A percentile compares a stretch with the other conserved stretches of the same genome.
These are phyloP conservation scores for Eimeria maxima DNA, from an alignment of 169 alveolate species.

Conservation along the genomic window DNA sequence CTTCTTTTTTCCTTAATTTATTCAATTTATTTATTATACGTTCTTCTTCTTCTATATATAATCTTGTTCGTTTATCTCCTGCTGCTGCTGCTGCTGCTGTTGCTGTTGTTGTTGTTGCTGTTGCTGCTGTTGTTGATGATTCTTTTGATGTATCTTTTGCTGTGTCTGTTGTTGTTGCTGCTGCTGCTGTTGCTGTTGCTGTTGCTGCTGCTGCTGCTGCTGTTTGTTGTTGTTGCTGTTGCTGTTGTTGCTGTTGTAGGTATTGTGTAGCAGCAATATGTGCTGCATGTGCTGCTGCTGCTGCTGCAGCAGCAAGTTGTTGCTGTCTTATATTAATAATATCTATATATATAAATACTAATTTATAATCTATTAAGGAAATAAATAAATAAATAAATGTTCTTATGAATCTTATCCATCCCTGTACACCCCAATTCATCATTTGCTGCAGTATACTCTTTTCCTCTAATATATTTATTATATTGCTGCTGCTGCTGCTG, in stretches of 20 bases:
- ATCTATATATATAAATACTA: background rate
- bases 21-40: background rate
- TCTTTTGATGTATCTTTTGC: no score
- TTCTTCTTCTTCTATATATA: background rate
- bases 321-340: background rate
- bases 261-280: no score
- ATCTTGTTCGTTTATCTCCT: background rate
- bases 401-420: background rate
- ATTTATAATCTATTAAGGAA: background rate
- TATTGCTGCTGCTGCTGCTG: conserved; percentile 56
- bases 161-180: no score
- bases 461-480: no score
- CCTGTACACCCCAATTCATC: background rate
- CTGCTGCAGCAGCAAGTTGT: background rate
- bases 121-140: background rate
- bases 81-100: background rate
- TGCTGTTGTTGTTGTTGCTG: background rate
- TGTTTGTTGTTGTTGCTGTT: background rate
- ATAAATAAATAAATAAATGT: background rate
- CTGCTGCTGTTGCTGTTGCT: conserved; percentile 47
- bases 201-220: conserved; percentile 67
- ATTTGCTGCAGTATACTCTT: no score
- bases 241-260: background rate
- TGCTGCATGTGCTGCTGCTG: no score
- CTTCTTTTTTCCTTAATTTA: background rate